Base-by-base conservation (phyloP, 495 filamentous ascomycete genomes). In the Aspergillus sclerotiicarbonarius region DNA sequence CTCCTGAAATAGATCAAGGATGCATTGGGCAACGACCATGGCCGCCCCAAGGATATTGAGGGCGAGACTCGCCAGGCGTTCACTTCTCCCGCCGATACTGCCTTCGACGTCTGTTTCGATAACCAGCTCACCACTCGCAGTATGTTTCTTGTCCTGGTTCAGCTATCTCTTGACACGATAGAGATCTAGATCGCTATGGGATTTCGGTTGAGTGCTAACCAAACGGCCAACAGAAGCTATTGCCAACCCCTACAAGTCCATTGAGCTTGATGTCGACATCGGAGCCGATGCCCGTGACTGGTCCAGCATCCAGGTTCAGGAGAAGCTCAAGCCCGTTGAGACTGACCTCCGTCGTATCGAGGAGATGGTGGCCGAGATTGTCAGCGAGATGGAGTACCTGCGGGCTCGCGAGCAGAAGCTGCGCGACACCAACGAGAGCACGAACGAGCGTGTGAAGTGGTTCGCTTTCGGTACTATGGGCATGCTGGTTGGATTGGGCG, bases 401-500 rank as follows among this genome's bases (percentile, higher is more conserved):
- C 82, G 95, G 54, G 69, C 76, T 8, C 83, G 94, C 64, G 94
- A 98, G 81, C 92, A 96, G 83, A 94, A 90, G 75, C 85, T 98
- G 54, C 82, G 94, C 66, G 94, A 98, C 79, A 98, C 94, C 64
- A 98, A 98, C 75, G 94, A 98, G 85, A 97, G 93, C 80, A 98
- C 94, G 54, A 98, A 98, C 77, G 93, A 91, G 74, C 84, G 94
- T 55, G 94, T 98, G 54, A 98, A 98, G 78, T 98, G 91, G 91
- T 98, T 98, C 73, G 92, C 92, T 1, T 89, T 97, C 72, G 86
- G 87, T 39, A 97, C 94, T 20, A 98, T 97, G 81, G 90, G 90
- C 43, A 90, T 97, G 82, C 80, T 98, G 61, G 82, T 97, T 57
- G 89, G 83, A 21, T 79, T 98, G 61, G 96, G 94, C 64, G 91